Base-by-base conservation (phyloP, 352 stramenopile genomes). In the Phytophthora tubulina region DNA sequence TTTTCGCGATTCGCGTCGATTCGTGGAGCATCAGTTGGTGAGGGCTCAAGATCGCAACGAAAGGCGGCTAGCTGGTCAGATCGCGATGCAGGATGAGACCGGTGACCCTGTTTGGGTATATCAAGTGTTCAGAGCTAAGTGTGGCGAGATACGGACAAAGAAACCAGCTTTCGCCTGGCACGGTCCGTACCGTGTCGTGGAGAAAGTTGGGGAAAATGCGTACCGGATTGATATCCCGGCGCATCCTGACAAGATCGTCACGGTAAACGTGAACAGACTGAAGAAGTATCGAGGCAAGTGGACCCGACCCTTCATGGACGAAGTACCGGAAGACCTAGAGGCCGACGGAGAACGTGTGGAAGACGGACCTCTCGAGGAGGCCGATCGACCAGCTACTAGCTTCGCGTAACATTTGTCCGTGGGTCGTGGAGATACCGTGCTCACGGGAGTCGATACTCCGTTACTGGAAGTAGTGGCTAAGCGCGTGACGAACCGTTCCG, bases 151-250 rank as follows among this genome's bases (percentile, higher is more conserved):
- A 4, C 10, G 55, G 0, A 52, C 55, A 13, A 66, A 72, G 48
- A 61, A 70, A 30, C n/a, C 60, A 3, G 54, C 53, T 0, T 70
- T 60, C 21, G n/a, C 54, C 4, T 70, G 63, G 53, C 53, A 70
- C 38, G 53, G 63, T 15, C 44, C 44, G 5, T 51, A 51, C 45
- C 17, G 44, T 50, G n/a, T 50, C 6, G n/a, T 32, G 2, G 2
- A 17, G n/a, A 32, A 32, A 9, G 17, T 50, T 6, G 44, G 44
- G 0, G n/a, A 31, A 4, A 32, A 50, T 13, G 17, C 44, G 17
- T 50, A 14, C n/a, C 17, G 4, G 17, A 10, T 32, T 13, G 4
- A 50, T 9, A 38, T 53, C 15, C 46, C 46, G 7, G 4, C 46
- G 27, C 27, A 53, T 7, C 27, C n/a, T n/a, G n/a, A n/a, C n/a